Evolutionary conservation across 306 rosid genomes (phyloP).

Genomic region (Vigna reflexopilosa): DNA sequence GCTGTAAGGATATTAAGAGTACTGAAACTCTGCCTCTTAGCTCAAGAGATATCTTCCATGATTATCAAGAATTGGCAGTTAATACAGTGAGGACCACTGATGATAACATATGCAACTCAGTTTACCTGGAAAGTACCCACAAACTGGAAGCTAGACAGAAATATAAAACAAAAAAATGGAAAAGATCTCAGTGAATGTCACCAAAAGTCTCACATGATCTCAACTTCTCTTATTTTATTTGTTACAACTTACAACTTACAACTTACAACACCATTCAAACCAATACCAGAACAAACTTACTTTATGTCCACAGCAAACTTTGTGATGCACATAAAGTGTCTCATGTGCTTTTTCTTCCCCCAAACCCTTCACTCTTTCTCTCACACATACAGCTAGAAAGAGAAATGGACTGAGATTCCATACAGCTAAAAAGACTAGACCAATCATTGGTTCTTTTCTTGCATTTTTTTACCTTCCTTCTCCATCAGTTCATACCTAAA

Average conservation of each 20-base stretch:
- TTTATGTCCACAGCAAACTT: conserved; percentile 25
- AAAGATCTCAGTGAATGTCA: conserved; percentile 35
- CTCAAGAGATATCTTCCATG: conserved; percentile 20
- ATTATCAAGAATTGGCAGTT: conserved; percentile 35
- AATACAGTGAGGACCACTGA: conserved; percentile 37
- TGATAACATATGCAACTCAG: conserved; percentile 41
- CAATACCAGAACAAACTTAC: conserved; percentile 6
- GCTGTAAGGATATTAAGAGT: conserved; percentile 47
- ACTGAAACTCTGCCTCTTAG: not conserved
- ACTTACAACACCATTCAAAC: conserved; percentile 28
- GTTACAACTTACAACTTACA: not conserved
- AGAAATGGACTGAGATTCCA: conserved; percentile 56
- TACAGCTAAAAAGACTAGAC: conserved; percentile 69
- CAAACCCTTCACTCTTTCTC: conserved; percentile 29
- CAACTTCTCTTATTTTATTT: conserved; percentile 36
- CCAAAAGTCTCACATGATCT: conserved; percentile 36
- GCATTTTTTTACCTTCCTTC: conserved; percentile 62
- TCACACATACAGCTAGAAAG: conserved; percentile 14
- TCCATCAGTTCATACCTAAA: conserved; percentile 58
- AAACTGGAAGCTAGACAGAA: conserved; percentile 33
- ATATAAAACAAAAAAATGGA: conserved; percentile 9
- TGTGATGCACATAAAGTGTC: conserved; percentile 23
- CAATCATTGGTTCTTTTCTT: conserved; percentile 64
- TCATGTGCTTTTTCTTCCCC: conserved; percentile 32
- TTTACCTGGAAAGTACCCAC: conserved; percentile 44